Evolutionary conservation across 345 rosid genomes (phyloP).

Genomic region (Eucalyptus pauciflora): DNA sequence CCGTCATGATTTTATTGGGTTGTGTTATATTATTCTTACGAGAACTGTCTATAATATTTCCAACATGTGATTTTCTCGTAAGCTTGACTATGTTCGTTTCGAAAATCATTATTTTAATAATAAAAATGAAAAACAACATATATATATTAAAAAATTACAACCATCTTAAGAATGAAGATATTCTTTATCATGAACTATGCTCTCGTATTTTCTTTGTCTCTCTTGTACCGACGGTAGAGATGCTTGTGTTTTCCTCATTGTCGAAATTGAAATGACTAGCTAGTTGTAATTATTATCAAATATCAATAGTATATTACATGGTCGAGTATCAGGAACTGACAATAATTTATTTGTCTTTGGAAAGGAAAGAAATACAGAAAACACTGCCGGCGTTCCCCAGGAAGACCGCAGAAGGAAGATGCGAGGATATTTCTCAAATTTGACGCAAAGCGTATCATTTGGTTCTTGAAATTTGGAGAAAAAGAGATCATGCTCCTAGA

Average conservation of each 20-base stretch:
- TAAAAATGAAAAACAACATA: neutral
- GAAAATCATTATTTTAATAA: neutral
- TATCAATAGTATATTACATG: neutral
- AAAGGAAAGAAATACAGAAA: neutral
- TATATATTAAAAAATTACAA: neutral
- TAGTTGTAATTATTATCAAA: neutral
- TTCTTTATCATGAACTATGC: neutral
- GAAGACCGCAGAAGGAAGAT: neutral
- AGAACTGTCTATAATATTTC: neutral
- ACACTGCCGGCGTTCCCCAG: neutral
- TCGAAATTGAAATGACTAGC: neutral
- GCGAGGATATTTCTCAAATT: neutral
- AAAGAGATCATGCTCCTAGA: neutral
- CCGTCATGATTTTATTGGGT: neutral
- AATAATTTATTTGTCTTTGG: neutral
- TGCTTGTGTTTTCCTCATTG: neutral
- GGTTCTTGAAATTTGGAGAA: neutral
- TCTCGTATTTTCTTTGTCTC: neutral
- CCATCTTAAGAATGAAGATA: neutral
- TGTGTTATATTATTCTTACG: neutral
- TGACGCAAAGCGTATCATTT: neutral
- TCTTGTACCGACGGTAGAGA: neutral
- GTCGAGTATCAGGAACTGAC: neutral
- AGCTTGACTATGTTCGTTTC: neutral
- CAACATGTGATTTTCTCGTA: neutral